Conservation (phyloP, 2,329 filamentous ascomycete genomes). For the Stagonosporopsis chrysanthemi region DNA sequence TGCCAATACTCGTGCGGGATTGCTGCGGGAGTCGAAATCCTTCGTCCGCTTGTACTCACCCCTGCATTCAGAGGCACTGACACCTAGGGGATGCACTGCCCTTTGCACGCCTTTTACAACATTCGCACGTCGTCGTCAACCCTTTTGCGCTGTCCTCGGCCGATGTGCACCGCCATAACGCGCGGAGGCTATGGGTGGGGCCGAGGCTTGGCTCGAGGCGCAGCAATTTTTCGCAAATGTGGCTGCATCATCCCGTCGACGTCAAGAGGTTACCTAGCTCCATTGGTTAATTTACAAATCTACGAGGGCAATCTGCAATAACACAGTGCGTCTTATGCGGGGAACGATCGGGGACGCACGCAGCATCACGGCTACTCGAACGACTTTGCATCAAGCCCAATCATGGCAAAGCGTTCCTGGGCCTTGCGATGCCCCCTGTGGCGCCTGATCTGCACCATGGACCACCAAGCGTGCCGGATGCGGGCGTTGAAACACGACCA, state of each 20-base stretch:
- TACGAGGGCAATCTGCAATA: constrained; percentile 6
- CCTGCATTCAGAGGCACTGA: background rate
- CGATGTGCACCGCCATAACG: constrained; percentile 10
- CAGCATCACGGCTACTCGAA: constrained; percentile 12
- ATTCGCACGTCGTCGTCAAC: background rate
- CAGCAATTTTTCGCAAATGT: constrained; percentile 25
- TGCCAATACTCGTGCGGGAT: constrained; percentile 3
- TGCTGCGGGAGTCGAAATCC: constrained; percentile 2
- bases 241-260: constrained; percentile 21
- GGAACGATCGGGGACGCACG: constrained; percentile 18
- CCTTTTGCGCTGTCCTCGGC: background rate
- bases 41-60: background rate
- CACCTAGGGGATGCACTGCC: background rate
- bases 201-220: constrained; percentile 25
- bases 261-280: constrained; percentile 10
- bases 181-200: constrained; percentile 7
- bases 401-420: constrained; percentile 20
- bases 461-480: constrained; percentile 29
- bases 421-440: constrained; percentile 40
- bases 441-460: constrained; percentile 34
- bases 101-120: background rate
- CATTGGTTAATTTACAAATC: constrained; percentile 4
- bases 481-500: constrained; percentile 46
- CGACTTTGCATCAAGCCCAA: constrained; percentile 18
- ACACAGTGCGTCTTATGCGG: constrained; percentile 27